These are phyloP conservation scores for Wickerhamomyces bisporus DNA, from an alignment of 805 yeast genomes.

Conservation along the genomic window DNA sequence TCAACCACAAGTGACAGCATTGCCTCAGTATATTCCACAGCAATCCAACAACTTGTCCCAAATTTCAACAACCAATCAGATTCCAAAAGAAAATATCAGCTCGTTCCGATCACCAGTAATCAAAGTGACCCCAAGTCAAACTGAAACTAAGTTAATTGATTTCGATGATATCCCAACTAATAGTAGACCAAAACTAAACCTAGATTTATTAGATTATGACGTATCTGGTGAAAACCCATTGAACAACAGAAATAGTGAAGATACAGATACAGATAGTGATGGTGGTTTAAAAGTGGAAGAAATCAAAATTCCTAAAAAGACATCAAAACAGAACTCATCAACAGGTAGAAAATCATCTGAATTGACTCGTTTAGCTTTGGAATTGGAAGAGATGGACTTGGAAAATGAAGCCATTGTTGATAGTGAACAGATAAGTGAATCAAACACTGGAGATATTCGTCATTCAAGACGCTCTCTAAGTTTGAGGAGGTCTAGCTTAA, in stretches of 20 bases:
- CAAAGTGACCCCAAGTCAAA: constrained; percentile 2
- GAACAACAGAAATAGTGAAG: neutral
- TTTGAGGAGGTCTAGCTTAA: neutral
- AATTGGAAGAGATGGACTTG: constrained; percentile 1
- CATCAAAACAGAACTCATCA: neutral
- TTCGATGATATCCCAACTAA: constrained; percentile 8
- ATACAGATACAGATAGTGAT: constrained; percentile 1
- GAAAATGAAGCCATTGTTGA: neutral
- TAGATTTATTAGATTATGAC: constrained; percentile 17
- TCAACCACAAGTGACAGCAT: neutral
- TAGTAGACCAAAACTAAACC: constrained; percentile 15
- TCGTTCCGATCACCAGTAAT: constrained; percentile 3
- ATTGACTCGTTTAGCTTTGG: neutral
- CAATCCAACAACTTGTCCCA: neutral
- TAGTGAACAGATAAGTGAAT: neutral
- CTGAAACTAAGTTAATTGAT: constrained; percentile 15
- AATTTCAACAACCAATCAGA: no score
- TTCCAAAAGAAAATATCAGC: neutral
- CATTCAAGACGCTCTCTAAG: constrained; percentile 1
- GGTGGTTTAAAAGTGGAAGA: constrained; percentile 1
- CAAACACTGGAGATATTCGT: no score
- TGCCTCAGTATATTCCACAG: neutral
- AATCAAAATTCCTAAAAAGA: neutral
- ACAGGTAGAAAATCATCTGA: neutral
- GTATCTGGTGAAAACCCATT: constrained; percentile 1